phyloP scores from a whole-genome alignment of 257 asterid genomes.

The Penstemon barbatus region DNA sequence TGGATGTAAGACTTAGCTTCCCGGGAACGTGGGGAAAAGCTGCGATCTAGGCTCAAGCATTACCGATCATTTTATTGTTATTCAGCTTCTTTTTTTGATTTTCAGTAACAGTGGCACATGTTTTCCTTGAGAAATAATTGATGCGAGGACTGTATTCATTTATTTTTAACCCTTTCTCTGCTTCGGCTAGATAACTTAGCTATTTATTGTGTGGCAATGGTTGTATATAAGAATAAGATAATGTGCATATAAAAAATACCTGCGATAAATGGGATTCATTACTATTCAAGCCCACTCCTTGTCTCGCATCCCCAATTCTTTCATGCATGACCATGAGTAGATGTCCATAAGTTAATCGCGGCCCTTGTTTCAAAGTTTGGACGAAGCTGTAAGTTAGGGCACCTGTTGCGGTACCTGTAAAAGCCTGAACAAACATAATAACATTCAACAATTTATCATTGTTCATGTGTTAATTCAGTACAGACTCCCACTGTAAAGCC shows the following conservation, averaged over 20 bases:
- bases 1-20: too few species aligned
- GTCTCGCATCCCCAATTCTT: constrained; percentile 44
- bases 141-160: neutral
- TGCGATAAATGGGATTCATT: constrained; percentile 36
- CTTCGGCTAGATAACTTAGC: too few species aligned
- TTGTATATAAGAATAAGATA: neutral
- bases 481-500: too few species aligned
- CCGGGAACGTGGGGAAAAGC: too few species aligned
- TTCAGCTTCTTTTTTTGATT: neutral
- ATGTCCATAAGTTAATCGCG: constrained; percentile 55
- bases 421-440: constrained; percentile 51
- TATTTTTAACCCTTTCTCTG: too few species aligned
- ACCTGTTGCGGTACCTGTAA: constrained; percentile 61
- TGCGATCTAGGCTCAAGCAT: too few species aligned
- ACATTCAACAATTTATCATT: neutral
- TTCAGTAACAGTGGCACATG: neutral
- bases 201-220: neutral
- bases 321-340: constrained; percentile 50
- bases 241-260: constrained; percentile 35
- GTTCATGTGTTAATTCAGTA: too few species aligned
- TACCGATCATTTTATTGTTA: neutral
- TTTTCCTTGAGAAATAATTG: neutral
- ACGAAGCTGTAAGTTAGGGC: constrained; percentile 74
- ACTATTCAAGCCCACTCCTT: constrained; percentile 37
- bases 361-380: constrained; percentile 50